These are phyloP conservation scores for Blastocystis sp. DNA, from an alignment of 352 stramenopile genomes.

Conservation along the genomic window DNA sequence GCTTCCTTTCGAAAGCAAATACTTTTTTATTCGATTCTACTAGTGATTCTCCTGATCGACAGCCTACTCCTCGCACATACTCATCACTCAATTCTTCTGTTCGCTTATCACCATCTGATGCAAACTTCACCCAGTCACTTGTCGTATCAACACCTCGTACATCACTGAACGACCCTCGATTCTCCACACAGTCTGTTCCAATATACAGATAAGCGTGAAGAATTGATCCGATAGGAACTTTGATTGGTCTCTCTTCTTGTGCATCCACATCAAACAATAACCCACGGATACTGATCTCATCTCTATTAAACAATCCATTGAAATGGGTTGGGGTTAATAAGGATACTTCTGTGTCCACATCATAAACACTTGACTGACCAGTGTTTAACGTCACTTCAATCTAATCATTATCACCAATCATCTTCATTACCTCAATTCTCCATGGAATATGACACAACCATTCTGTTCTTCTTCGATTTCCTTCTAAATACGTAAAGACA, in stretches of 20 bases:
- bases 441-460: constrained; percentile 44
- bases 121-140: background rate
- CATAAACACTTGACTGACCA: background rate
- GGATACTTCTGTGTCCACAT: constrained; percentile 6
- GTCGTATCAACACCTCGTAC: background rate
- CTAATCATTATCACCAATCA: background rate
- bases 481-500: constrained; percentile 26
- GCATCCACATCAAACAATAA: background rate
- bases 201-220: constrained; percentile 28
- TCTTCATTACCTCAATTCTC: constrained; percentile 35
- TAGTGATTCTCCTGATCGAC: no score
- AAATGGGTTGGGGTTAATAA: background rate
- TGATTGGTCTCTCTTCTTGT: background rate
- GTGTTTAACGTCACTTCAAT: constrained; percentile 8
- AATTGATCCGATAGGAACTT: background rate
- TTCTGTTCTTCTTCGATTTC: background rate
- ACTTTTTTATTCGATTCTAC: constrained; percentile 18
- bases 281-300: constrained; percentile 24
- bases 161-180: background rate
- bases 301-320: constrained; percentile 11
- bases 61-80: background rate
- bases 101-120: background rate
- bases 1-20: background rate
- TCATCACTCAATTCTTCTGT: background rate
- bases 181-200: background rate